A percentile compares a stretch with the other conserved stretches of the same genome.
Conservation (phyloP, 768 basidiomycete species). For the Cyclocybe aegerita region DNA sequence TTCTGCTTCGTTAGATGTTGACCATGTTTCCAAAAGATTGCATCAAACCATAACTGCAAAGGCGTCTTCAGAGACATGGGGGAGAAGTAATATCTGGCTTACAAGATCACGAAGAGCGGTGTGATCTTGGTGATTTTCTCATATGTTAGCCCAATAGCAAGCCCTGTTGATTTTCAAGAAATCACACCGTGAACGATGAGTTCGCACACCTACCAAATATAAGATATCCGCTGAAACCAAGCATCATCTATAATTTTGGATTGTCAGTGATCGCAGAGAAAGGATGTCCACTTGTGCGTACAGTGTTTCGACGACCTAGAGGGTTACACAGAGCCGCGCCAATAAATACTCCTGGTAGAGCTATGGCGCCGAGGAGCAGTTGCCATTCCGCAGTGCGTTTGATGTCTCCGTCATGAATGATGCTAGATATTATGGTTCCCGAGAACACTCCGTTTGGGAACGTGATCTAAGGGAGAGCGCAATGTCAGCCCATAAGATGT, state of each 20-base stretch:
- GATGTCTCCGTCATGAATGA: slow-evolving; percentile 55
- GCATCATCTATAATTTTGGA: slow-evolving; percentile 49
- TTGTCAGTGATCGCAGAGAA: not conserved
- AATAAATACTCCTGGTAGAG: slow-evolving; percentile 61
- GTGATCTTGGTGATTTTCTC: slow-evolving; percentile 60
- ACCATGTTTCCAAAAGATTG: slow-evolving; percentile 71
- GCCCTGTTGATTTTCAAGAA: slow-evolving; percentile 30
- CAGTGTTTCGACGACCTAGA: slow-evolving; percentile 58
- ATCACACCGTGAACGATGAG: not conserved
- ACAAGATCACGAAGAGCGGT: slow-evolving; percentile 71
- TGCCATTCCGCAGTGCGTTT: slow-evolving; percentile 68
- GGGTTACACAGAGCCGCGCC: slow-evolving; percentile 39
- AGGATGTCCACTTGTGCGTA: slow-evolving; percentile 22
- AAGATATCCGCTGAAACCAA: slow-evolving; percentile 68
- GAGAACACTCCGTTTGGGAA: slow-evolving; percentile 76
- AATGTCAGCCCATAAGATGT: not conserved
- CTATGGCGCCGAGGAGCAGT: slow-evolving; percentile 59
- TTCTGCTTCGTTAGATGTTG: slow-evolving; percentile 8
- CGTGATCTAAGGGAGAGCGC: slow-evolving; percentile 44
- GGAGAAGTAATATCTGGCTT: slow-evolving; percentile 18
- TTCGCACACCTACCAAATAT: slow-evolving; percentile 47
- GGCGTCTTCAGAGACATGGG: not conserved
- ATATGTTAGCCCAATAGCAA: slow-evolving; percentile 60
- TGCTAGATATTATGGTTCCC: slow-evolving; percentile 64
- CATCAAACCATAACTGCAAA: slow-evolving; percentile 64